Base-by-base conservation (phyloP, 1,284 basidiomycete species). In the Ganoderma sinense region DNA sequence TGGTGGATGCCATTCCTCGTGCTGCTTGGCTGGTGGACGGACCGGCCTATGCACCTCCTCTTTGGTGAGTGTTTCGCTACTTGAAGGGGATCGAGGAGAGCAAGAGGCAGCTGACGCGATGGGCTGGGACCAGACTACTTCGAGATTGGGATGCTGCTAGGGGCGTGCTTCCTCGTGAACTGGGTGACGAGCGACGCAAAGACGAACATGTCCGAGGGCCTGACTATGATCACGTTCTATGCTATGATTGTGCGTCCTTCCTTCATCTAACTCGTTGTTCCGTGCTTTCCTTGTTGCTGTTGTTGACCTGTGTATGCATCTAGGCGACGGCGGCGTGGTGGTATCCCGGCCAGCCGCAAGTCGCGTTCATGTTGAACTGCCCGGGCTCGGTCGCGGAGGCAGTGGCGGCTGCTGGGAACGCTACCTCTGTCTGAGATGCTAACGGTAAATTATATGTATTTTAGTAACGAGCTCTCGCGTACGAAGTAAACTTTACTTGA, bases 111-210 rank as follows among this genome's bases (percentile, higher is more conserved):
- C 41, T 43, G 41, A 43, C 41, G 41, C 41, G 41, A 43, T 18
- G 41, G 41, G 36, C 36, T 36, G 2, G 16, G 53, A 29, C 8
- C 36, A 85, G 85, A 87, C 74, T 75, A 84, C 41, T 91, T 88
- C 75, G 90, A 92, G 76, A 87, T 92, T 2, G 85, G 87, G 1
- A 76, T 89, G 33, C 78, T 91, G 23, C 79, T 92, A 14, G 88
- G 86, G 0, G 83, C 89, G 1, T 89, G 88, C 75, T 91, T 92
- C 82, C 81, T 92, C 55, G 91, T 92, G 59, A 93, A 91, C 79
- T 91, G 91, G 75, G 88, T 92, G 56, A 91, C 90, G 2, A 87
- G 88, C 0, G 90, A 92, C 76, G 82, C 88, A 6, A 91, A 91
- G 80, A 92, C 91, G 1, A 92, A 91, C 75, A 91, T 90, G 89